Conservation (phyloP, 768 basidiomycete genomes). For the Leccinellum rugosiceps region DNA sequence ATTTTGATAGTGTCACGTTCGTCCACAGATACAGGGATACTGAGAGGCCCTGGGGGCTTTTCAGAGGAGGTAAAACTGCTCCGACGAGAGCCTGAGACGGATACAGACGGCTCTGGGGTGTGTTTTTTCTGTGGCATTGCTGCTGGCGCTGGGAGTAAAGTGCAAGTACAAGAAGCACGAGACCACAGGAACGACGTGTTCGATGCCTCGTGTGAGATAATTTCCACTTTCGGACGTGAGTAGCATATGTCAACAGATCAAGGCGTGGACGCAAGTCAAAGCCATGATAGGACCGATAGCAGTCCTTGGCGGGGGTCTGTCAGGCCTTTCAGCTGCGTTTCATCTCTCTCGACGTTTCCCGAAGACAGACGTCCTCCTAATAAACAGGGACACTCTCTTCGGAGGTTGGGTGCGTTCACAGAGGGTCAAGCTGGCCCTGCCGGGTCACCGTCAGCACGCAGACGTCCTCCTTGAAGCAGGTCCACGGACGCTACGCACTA, state of each 20-base stretch:
- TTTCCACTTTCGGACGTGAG: conserved; percentile 4
- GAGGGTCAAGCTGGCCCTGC: conserved; percentile 41
- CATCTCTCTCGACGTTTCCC: conserved; percentile 70
- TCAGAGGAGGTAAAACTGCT: conserved; percentile 27
- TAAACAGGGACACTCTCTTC: conserved; percentile 60
- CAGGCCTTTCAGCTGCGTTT: conserved; percentile 80
- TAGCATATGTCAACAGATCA: no score
- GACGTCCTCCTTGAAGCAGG: conserved; percentile 76
- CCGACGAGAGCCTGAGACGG: conserved; percentile 21
- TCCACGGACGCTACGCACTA: conserved; percentile 82
- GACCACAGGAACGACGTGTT: conserved; percentile 20
- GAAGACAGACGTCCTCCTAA: conserved; percentile 52
- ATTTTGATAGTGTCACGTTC: conserved; percentile 58
- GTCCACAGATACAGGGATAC: conserved; percentile 40
- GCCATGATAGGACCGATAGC: conserved; percentile 43
- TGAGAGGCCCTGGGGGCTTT: conserved; percentile 54
- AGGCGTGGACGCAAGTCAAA: neutral
- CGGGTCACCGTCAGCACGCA: conserved; percentile 24
- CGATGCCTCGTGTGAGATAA: conserved; percentile 16
- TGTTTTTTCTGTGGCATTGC: conserved; percentile 20
- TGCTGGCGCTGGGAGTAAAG: neutral
- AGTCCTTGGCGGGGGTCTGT: conserved; percentile 76
- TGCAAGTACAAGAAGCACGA: neutral
- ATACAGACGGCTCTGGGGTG: conserved; percentile 10
- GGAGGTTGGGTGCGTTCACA: conserved; percentile 88